Percentiles rank a stretch among this genome's conserved stretches.
Conservation (phyloP, 192 early-diverging fungal species). For the Coemansia sp. region DNA sequence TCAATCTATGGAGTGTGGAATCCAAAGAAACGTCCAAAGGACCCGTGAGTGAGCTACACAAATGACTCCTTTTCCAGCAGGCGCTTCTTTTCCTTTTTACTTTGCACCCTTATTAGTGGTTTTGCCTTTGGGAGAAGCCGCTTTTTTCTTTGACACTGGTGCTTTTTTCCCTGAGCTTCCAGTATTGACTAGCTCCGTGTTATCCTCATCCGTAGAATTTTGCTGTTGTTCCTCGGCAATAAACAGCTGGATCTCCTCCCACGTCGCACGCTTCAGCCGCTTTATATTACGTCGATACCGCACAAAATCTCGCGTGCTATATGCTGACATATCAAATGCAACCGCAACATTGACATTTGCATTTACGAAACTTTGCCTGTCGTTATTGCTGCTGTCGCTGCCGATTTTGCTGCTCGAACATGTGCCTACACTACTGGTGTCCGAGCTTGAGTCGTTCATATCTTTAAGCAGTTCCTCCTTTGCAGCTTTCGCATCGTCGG, state of each 20-base stretch:
- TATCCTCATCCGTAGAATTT: neutral
- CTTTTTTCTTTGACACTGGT: neutral
- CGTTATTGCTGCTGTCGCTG: constrained; percentile 1
- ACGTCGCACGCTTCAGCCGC: constrained; percentile 17
- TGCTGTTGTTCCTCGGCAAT: constrained; percentile 32
- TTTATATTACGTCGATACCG: constrained; percentile 13
- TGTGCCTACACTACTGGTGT: neutral
- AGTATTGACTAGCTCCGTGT: neutral
- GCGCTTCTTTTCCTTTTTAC: neutral
- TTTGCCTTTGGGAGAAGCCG: neutral
- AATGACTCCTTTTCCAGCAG: neutral
- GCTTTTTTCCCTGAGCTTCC: neutral
- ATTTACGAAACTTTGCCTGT: neutral
- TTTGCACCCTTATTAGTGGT: neutral
- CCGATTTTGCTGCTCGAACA: neutral
- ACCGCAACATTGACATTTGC: constrained; percentile 28
- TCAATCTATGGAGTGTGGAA: neutral
- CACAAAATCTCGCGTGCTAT: constrained; percentile 24
- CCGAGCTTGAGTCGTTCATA: constrained; percentile 13
- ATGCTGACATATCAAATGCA: constrained; percentile 42
- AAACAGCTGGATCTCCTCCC: constrained; percentile 32
- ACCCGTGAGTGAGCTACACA: neutral
- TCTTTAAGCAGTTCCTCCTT: constrained; percentile 28
- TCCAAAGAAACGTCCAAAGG: neutral
- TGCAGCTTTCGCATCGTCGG: constrained; percentile 12